Base-by-base conservation (phyloP, 805 yeast genomes). In the Sungouiozyma ichnusensis region DNA sequence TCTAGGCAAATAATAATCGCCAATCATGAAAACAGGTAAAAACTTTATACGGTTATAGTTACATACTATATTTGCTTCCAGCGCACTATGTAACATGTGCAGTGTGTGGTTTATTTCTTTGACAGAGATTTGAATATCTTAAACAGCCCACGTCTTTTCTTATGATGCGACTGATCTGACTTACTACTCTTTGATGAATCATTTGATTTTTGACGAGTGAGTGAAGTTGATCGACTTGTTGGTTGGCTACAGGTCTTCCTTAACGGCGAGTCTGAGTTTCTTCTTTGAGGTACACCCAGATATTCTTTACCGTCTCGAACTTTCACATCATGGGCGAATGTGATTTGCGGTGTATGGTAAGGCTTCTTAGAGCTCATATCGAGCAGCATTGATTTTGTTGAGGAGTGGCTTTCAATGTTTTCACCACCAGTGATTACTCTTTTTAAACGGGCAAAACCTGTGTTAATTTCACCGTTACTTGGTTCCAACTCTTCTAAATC, bases 401-500 rank as follows among this genome's bases (percentile, higher is more conserved):
- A 35, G 16, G 6, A 19, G 13, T 6, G 27, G 9, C 18, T 38
- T 36, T n/a, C 47, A 41, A 20, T 44, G 42, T 19, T 32, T 11
- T 24, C 33, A 20, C 53, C 52, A 9, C 63, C 64, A 1, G 62
- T 56, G 16, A 60, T 42, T 1, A 53, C 52, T 17, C 47, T 51
- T 43, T 52, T 57, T 37, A 60, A 34, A 15, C 51, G 47, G 3
- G 43, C 44, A 33, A 55, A 49, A 4, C 48, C 50, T 3, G 50
- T 35, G 13, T 51, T 50, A 13, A 40, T 31, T 11, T 41, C 35
- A 8, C 37, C 38, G n/a, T 15, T 41, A 16, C 45, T 48, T 14
- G 42, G 35, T 27, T 46, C 39, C 19, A 42, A 41, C 18, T 46
- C 47, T n/a, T 50, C 44, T 36, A 53, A 44, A 16, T 46, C 46